These are phyloP conservation scores for Penicillium sp. DNA, from an alignment of 2,329 filamentous ascomycete genomes.

Conservation along the genomic window DNA sequence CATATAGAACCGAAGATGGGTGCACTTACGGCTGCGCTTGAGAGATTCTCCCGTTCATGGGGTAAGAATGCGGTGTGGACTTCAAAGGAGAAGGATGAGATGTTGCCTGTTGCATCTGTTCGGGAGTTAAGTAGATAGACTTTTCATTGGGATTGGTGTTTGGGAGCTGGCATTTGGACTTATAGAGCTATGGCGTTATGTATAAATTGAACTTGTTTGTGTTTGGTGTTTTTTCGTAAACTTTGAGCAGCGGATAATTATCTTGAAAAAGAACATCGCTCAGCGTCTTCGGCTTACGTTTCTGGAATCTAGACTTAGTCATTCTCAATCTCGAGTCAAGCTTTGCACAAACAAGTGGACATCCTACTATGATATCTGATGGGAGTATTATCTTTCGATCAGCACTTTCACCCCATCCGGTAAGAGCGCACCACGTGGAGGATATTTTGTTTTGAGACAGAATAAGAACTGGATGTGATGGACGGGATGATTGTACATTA, in stretches of 20 bases:
- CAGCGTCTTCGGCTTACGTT: background rate
- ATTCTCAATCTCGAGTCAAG: background rate
- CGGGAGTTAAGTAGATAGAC: background rate
- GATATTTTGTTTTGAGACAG: background rate
- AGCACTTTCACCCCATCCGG: background rate
- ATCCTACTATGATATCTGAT: background rate
- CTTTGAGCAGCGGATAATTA: background rate
- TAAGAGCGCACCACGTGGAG: background rate
- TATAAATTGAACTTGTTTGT: background rate
- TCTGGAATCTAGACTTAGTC: background rate
- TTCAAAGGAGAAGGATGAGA: background rate
- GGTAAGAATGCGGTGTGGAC: constrained; percentile 1
- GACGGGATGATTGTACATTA: background rate
- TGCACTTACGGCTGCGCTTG: constrained; percentile 22
- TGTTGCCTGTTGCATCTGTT: background rate
- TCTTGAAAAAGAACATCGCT: background rate
- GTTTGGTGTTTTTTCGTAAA: background rate
- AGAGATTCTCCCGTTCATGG: constrained; percentile 23
- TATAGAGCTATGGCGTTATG: background rate
- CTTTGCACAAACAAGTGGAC: background rate
- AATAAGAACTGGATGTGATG: background rate
- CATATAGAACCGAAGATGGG: constrained; percentile 54
- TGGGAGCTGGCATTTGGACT: background rate
- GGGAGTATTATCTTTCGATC: background rate
- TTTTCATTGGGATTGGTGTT: background rate